Conservation (phyloP, 108 stramenopile genomes). For the Skeletonema grethae region DNA sequence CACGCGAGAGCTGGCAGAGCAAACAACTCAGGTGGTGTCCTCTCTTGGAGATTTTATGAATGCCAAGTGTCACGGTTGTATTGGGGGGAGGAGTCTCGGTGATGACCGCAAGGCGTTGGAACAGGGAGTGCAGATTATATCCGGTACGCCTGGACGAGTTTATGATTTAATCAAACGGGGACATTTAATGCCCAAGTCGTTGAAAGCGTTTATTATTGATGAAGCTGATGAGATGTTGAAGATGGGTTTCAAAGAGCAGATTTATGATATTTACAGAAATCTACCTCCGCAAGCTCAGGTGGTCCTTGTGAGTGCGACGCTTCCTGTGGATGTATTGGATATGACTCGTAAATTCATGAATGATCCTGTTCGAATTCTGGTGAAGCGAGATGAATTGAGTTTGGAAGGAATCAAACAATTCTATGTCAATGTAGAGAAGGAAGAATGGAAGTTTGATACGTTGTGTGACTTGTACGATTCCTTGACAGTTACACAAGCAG, state of each 20-base stretch:
- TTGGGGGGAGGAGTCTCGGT: constrained; percentile 96
- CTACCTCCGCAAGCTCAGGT: constrained; percentile 93
- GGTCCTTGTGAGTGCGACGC: constrained; percentile 94
- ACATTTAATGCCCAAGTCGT: constrained; percentile 72
- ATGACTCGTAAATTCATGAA: constrained; percentile 99
- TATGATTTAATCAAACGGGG: constrained; percentile 96
- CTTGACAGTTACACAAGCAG: constrained; percentile 98
- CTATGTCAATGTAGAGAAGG: constrained; percentile 96
- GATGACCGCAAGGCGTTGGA: constrained; percentile 93
- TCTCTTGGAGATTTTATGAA: constrained; percentile 97
- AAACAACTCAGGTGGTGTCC: constrained; percentile 92
- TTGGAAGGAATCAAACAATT: constrained; percentile 99
- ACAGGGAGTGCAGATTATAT: constrained; percentile 90
- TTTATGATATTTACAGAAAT: constrained; percentile 98
- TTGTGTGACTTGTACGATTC: constrained; percentile 99
- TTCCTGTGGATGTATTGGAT: constrained; percentile 94
- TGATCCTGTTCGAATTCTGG: constrained; percentile 94
- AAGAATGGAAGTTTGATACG: constrained; percentile 99
- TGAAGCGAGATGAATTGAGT: constrained; percentile 98
- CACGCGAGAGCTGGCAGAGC: constrained; percentile 97
- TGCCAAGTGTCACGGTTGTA: constrained; percentile 96
- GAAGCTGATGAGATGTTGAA: constrained; percentile 99
- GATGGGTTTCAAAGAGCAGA: constrained; percentile 99
- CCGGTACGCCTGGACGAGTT: constrained; percentile 98
- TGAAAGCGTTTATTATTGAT: constrained; percentile 95